Evolutionary conservation across 2,329 filamentous ascomycete genomes (phyloP), one percentile per base, ranked within the genome.

Genomic region (Fusarium oxysporum): DNA sequence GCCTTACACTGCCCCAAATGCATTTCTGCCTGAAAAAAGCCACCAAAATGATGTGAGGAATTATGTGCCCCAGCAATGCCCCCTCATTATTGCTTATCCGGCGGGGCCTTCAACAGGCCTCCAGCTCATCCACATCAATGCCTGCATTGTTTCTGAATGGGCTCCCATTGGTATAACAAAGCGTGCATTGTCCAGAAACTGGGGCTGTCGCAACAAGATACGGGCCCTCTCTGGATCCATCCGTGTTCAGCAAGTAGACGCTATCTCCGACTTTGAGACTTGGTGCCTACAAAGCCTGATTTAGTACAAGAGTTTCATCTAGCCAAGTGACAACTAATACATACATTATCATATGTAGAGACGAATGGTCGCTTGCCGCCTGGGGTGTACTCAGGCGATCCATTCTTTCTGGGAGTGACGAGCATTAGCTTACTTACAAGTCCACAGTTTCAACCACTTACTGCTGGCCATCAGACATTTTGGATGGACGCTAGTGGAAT

Each of bases 151-250:
- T 32, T 17, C 37, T 55, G 23, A 14, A 66, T 6, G 45, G 53
- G 6, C n/a, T 41, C 33, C 40, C 62, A 32, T 66, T 17, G 5
- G 5, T 12, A 28, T 67, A 37, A 3, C 45, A 51, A 10, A 68
- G 62, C 2, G n/a, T 43, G 14, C 62, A 68, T 6, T 41, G 44
- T 13, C 53, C 53, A 25, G 19, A 23, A 4, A 4, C 28, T 6
- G 62, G 64, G 3, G 64, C 40, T 13, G 53, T 67, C 32, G 45
- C 62, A 21, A 67, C 45, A 1, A 66, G 10, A 13, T 53, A 67
- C 1, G 64, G 64, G 7, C 64, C 53, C 30, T 67, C 64, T 3
- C 40, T 41, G n/a, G 45, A 41, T 4, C 64, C 64, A 13, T 65
- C 17, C 1, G 30, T 25, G 25, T 45, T 65, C 16, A 60, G 23